Percentiles rank a stretch among this genome's conserved stretches.
phyloP scores from a whole-genome alignment of 2,329 filamentous ascomycete genomes.

The Canariomyces notabilis region DNA sequence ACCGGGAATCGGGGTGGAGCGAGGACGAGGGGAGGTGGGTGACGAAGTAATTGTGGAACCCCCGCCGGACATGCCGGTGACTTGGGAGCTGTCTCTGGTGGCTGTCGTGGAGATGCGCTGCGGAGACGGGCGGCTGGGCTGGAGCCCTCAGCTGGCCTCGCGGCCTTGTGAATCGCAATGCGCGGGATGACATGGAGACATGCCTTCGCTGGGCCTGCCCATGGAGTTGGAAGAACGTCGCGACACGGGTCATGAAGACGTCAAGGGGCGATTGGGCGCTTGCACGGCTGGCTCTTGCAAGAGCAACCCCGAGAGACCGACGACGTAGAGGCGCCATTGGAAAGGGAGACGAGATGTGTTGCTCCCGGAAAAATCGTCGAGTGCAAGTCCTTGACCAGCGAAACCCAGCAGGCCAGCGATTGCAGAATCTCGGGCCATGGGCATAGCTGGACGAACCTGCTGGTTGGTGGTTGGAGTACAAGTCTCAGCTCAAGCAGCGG shows the following conservation, averaged over 20 bases:
- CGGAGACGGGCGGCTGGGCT: constrained; percentile 6
- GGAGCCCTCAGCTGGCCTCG: constrained; percentile 14
- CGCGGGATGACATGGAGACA: constrained; percentile 14
- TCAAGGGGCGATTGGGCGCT: constrained; percentile 22
- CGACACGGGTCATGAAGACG: constrained; percentile 26
- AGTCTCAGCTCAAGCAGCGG: background rate
- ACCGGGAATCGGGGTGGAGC: constrained; percentile 76
- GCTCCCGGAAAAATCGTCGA: constrained; percentile 1
- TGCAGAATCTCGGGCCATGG: constrained; percentile 13
- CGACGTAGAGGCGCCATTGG: constrained; percentile 17
- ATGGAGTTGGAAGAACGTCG: constrained; percentile 24
- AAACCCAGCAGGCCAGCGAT: constrained; percentile 1
- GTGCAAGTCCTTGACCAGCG: constrained; percentile 7
- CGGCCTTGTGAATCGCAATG: constrained; percentile 12
- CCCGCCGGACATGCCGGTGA: constrained; percentile 34
- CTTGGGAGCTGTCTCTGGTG: constrained; percentile 3
- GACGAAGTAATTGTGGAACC: constrained; percentile 95
- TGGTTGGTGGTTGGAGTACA: background rate
- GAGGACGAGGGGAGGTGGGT: constrained; percentile 92
- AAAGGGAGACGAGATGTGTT: background rate
- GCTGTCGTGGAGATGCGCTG: background rate
- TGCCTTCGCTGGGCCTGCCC: constrained; percentile 1
- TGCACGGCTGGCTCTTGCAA: constrained; percentile 1
- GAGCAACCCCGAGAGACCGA: constrained; percentile 5
- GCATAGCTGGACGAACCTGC: background rate